Evolutionary conservation across 163 green algal species (phyloP).

Genomic region (Scenedesmus sp.): DNA sequence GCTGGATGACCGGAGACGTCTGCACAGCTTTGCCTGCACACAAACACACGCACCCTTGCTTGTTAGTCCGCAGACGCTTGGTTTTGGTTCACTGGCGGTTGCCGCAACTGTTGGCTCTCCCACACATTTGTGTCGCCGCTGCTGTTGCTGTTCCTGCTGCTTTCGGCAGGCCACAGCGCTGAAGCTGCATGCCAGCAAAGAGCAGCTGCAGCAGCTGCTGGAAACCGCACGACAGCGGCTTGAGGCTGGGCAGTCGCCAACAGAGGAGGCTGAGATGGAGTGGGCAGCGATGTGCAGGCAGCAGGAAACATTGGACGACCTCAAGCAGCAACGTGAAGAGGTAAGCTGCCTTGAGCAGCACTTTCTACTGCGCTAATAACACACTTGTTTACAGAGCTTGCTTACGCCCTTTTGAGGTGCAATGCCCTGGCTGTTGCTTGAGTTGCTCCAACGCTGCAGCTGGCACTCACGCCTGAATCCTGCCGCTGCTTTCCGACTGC

Average conservation of each 20-base stretch:
- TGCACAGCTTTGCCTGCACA: too few relatives aligned
- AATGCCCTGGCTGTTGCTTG: too few relatives aligned
- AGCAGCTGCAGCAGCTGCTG: conserved; percentile 73
- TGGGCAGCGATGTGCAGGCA: conserved; percentile 74
- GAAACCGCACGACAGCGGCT: conserved; percentile 60
- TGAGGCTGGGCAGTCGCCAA: conserved; percentile 74
- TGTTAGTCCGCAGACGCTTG: too few relatives aligned
- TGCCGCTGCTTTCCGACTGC: conserved; percentile 11
- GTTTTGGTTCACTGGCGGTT: too few relatives aligned
- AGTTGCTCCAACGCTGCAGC: background rate
- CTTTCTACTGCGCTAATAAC: too few relatives aligned
- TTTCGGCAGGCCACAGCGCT: conserved; percentile 73
- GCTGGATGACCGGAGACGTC: too few relatives aligned
- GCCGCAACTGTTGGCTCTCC: background rate
- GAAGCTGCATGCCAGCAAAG: conserved; percentile 79
- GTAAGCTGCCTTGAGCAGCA: background rate
- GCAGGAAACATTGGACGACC: conserved; percentile 55
- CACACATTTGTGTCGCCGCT: background rate
- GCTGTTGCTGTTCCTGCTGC: conserved; percentile 7
- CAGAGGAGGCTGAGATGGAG: conserved; percentile 76
- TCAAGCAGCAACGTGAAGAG: conserved; percentile 54
- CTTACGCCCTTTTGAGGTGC: too few relatives aligned
- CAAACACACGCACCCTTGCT: too few relatives aligned
- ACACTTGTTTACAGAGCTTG: too few relatives aligned
- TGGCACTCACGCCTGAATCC: too few relatives aligned